phyloP scores from a whole-genome alignment of 441 rosid species.

The Bocquillonia castaneifolia region DNA sequence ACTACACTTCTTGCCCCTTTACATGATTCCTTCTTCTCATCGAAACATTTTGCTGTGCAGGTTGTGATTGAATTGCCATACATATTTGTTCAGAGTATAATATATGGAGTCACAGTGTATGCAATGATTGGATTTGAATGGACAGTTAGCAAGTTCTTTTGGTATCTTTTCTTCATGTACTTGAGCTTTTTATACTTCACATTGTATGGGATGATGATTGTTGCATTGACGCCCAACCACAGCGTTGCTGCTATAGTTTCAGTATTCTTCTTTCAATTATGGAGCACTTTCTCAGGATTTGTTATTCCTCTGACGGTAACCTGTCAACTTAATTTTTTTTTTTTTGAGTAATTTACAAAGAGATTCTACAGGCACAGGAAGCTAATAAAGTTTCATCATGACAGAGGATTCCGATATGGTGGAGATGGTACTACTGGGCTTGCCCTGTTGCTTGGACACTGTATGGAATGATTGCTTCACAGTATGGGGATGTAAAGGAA shows the following conservation, averaged over 20 bases:
- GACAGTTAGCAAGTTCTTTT: slow-evolving; percentile 42
- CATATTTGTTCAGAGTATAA: slow-evolving; percentile 36
- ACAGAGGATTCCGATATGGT: slow-evolving; percentile 78
- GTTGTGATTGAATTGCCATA: slow-evolving; percentile 52
- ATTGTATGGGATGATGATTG: slow-evolving; percentile 57
- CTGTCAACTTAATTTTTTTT: not conserved
- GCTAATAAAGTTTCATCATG: not conserved
- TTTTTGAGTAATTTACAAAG: too few relatives aligned
- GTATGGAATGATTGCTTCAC: slow-evolving; percentile 67
- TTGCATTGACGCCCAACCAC: slow-evolving; percentile 51
- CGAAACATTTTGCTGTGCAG: slow-evolving; percentile 21
- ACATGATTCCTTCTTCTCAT: too few relatives aligned
- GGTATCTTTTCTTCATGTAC: slow-evolving; percentile 52
- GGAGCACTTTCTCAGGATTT: slow-evolving; percentile 63
- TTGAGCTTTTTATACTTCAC: slow-evolving; percentile 54
- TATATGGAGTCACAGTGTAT: slow-evolving; percentile 48
- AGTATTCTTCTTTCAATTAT: slow-evolving; percentile 35
- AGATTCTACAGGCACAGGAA: not conserved
- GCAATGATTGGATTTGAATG: slow-evolving; percentile 58
- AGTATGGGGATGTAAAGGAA: slow-evolving; percentile 52
- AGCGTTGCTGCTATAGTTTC: slow-evolving; percentile 42
- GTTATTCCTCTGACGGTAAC: slow-evolving; percentile 50
- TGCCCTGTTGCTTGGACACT: slow-evolving; percentile 73
- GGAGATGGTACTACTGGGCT: slow-evolving; percentile 77
- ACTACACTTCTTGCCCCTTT: too few relatives aligned